phyloP scores from a whole-genome alignment of 192 early-diverging fungal species.

The Mortierella claussenii region DNA sequence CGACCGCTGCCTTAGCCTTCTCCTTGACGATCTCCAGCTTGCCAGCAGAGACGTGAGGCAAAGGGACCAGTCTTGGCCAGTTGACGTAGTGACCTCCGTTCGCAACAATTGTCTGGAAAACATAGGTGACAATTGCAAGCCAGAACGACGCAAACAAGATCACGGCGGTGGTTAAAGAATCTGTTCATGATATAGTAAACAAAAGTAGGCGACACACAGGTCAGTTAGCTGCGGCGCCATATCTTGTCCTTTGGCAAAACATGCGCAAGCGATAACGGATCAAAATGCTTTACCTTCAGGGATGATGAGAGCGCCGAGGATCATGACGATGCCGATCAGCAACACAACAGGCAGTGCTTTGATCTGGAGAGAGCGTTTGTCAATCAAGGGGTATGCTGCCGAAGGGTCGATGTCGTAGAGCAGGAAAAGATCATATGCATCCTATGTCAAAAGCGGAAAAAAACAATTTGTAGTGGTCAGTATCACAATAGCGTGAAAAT shows the following conservation, averaged over 20 bases:
- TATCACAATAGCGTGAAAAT: too few relatives aligned
- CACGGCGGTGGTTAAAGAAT: constrained; percentile 24
- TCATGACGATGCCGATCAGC: constrained; percentile 22
- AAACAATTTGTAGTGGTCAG: too few relatives aligned
- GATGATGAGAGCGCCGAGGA: constrained; percentile 15
- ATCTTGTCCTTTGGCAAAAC: too few relatives aligned
- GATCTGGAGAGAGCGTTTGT: constrained; percentile 65
- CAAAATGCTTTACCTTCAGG: constrained; percentile 24
- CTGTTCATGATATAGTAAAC: too few relatives aligned
- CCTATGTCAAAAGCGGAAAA: constrained; percentile 61
- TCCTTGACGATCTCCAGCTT: not conserved
- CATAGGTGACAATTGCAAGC: constrained; percentile 58
- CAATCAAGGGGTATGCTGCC: constrained; percentile 61
- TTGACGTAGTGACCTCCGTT: constrained; percentile 62
- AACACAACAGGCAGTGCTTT: constrained; percentile 55
- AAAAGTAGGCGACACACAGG: not conserved
- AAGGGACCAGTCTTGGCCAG: constrained; percentile 61
- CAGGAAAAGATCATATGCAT: constrained; percentile 90
- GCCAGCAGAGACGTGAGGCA: constrained; percentile 9
- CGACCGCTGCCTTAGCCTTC: constrained; percentile 3
- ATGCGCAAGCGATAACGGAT: too few relatives aligned
- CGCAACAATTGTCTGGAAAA: constrained; percentile 53
- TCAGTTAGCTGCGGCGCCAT: too few relatives aligned
- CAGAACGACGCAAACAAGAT: constrained; percentile 58
- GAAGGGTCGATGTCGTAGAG: constrained; percentile 55